phyloP scores from a whole-genome alignment of 192 early-diverging fungal species.

The Coemansia sp. region DNA sequence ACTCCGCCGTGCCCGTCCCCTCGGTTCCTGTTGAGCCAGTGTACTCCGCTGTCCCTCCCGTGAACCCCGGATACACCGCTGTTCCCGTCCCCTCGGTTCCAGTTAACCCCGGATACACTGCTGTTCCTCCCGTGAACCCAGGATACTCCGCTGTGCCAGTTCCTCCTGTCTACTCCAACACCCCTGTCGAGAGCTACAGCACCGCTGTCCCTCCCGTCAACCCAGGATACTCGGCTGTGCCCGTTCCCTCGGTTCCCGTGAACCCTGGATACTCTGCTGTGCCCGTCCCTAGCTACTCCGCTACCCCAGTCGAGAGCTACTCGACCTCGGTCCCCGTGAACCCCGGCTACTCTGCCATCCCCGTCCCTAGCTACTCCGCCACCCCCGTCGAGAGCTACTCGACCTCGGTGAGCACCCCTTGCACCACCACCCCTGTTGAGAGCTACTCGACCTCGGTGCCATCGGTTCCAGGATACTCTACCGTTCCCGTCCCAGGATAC shows the following conservation, averaged over 20 bases:
- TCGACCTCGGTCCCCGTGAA: background rate
- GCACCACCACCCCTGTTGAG: background rate
- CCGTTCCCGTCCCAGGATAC: no score
- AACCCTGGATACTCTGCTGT: conserved; percentile 6
- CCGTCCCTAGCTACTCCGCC: background rate
- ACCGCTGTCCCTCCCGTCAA: background rate
- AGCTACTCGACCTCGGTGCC: no score
- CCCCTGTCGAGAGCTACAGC: conserved; percentile 3
- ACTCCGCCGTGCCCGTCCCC: background rate
- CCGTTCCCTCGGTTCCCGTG: background rate
- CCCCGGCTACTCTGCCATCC: background rate
- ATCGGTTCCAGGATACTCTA: no score
- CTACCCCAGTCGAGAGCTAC: conserved; percentile 3
- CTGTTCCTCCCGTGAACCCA: background rate
- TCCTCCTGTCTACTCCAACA: background rate
- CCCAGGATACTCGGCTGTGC: conserved; percentile 13
- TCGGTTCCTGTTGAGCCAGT: background rate
- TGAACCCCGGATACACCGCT: conserved; percentile 14
- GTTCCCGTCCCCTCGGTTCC: background rate
- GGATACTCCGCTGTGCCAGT: background rate
- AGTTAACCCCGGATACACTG: background rate
- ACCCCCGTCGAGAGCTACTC: conserved; percentile 6
- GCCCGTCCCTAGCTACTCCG: conserved; percentile 16
- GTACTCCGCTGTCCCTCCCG: conserved; percentile 7
- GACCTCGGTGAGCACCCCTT: background rate